Conservation (phyloP, 2,329 filamentous ascomycete genomes). For the Fusarium illudens region DNA sequence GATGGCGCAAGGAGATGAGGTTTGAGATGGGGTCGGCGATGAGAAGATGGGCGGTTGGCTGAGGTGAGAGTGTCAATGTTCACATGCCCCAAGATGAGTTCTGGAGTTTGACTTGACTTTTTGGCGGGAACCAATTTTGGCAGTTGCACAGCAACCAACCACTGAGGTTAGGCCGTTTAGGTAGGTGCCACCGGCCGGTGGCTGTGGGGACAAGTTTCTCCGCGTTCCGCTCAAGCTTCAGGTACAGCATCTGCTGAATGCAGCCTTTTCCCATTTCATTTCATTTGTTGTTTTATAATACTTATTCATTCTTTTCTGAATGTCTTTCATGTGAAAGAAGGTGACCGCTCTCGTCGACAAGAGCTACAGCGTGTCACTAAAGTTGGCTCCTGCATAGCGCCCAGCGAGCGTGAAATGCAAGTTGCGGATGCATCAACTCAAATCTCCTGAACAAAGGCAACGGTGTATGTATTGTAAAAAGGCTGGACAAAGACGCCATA, state of each 20-base stretch:
- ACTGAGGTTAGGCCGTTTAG: constrained; percentile 15
- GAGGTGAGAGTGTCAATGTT: constrained; percentile 9
- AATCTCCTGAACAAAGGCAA: neutral
- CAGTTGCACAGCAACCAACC: constrained; percentile 39
- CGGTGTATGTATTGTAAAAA: neutral
- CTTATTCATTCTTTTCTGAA: neutral
- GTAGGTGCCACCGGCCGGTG: neutral
- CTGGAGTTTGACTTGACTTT: constrained; percentile 28
- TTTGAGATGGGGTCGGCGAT: constrained; percentile 6
- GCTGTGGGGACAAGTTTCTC: constrained; percentile 29
- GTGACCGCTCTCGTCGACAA: too few relatives aligned
- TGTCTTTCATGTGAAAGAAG: neutral
- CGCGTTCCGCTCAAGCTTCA: constrained; percentile 8
- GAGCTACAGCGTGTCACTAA: neutral
- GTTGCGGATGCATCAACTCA: too few relatives aligned
- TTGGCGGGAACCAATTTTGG: constrained; percentile 34
- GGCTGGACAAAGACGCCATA: neutral
- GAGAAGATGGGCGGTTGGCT: neutral
- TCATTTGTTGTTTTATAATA: neutral
- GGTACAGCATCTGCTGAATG: neutral
- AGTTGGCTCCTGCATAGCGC: neutral
- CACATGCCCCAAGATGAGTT: constrained; percentile 26
- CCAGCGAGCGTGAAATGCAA: too few relatives aligned
- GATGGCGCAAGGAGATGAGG: constrained; percentile 2
- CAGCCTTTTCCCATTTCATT: neutral